Evolutionary conservation across 2,329 filamentous ascomycete genomes (phyloP).

Genomic region (Fonsecaea pedrosoi): DNA sequence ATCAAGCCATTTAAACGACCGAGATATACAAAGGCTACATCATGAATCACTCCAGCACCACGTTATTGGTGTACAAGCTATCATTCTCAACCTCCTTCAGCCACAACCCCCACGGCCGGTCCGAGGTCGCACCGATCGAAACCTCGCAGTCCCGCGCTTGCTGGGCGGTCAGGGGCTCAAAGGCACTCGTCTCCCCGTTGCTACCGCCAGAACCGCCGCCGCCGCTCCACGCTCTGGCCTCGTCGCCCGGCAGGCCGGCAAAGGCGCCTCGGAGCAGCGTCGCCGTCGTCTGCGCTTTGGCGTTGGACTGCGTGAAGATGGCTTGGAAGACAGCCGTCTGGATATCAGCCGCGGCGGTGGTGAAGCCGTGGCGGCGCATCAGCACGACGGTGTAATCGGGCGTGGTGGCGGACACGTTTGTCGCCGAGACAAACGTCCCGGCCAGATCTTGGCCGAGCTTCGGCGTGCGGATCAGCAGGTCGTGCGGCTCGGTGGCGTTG

Average conservation of each 20-base stretch:
- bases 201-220: neutral
- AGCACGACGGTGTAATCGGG: slow-evolving; percentile 48
- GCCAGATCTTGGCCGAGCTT: slow-evolving; percentile 48
- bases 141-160: slow-evolving; percentile 23
- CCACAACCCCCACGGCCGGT: slow-evolving; percentile 30
- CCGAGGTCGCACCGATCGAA: slow-evolving; percentile 6
- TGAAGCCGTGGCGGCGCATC: slow-evolving; percentile 57
- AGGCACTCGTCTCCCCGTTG: neutral
- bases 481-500: slow-evolving; percentile 37
- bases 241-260: slow-evolving; percentile 1
- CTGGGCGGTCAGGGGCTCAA: slow-evolving; percentile 28
- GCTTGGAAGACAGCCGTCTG: slow-evolving; percentile 51
- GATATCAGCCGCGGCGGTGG: slow-evolving; percentile 48
- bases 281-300: slow-evolving; percentile 50
- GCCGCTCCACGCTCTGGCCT: slow-evolving; percentile 1
- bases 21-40: neutral
- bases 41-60: neutral
- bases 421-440: slow-evolving; percentile 40
- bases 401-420: slow-evolving; percentile 16
- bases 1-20: neutral
- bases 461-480: slow-evolving; percentile 49
- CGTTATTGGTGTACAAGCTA: slow-evolving; percentile 30
- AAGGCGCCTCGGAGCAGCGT: slow-evolving; percentile 36
- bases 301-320: slow-evolving; percentile 55
- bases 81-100: slow-evolving; percentile 28